Evolutionary conservation across 108 stramenopile genomes (phyloP), one percentile per base, ranked within the genome.

Genomic region (Pseudonitzschia pungens): DNA sequence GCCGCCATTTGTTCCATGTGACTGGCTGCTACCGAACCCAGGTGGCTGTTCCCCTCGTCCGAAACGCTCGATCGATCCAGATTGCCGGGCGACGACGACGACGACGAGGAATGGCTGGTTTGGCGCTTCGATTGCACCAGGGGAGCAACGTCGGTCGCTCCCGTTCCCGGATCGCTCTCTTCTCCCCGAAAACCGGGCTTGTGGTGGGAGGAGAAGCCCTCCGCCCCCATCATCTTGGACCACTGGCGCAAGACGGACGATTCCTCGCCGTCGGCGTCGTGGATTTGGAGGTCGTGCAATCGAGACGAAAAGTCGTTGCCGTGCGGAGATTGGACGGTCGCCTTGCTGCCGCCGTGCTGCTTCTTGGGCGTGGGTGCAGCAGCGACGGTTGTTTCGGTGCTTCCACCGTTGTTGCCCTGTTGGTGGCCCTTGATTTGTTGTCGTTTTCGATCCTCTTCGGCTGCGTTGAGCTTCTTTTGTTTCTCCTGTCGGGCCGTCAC

Each of bases 1-100:
- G 80, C 79, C 12, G 79, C 79, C 77, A 94, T 77, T 64, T 86
- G 83, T 67, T 94, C 89, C 44, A 94, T 75, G 75, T 92, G 87
- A 26, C 76, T 68, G 29, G 90, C 89, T 41, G 91, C 90, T 16
- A 75, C 65, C 59, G 72, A 57, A 0, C 89, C 89, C 36, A 93
- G 62, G 45, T 89, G 85, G 12, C 57, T 73, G 55, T 77, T 82
- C 42, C 73, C 79, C 44, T 81, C 76, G 58, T 80, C 72, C 5
- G 83, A 74, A 58, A 20, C 18, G 29, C 27, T 55, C 28, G 53
- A 53, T 56, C 69, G 60, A 62, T 62, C 60, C 32, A 62, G 4
- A 16, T 33, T 31, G 29, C 14, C 32, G 6, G 15, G 60, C 20
- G 32, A 62, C 20, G 29, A 31, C 8, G 60, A 5, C 16, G 60